A percentile compares a stretch with the other conserved stretches of the same genome.
Evolutionary conservation across 768 basidiomycete genomes (phyloP).

Genomic region (Tricholoma terreum): DNA sequence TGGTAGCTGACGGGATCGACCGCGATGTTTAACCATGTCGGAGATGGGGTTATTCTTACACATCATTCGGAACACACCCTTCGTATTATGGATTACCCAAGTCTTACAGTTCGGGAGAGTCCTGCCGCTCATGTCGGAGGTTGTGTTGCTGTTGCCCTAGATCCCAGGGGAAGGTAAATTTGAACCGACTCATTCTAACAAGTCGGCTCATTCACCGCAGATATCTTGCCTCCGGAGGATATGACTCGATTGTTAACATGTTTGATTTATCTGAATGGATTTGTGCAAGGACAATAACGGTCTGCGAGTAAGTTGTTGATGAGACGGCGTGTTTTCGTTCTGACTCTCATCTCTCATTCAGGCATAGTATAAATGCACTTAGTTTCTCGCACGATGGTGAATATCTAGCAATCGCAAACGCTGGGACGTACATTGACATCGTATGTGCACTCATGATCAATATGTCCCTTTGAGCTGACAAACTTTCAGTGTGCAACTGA

Average conservation of each 20-base stretch:
- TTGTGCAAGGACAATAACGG: constrained; percentile 68
- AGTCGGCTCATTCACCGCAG: constrained; percentile 30
- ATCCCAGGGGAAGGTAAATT: constrained; percentile 70
- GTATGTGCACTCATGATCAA: constrained; percentile 39
- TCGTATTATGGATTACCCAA: constrained; percentile 69
- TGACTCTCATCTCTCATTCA: constrained; percentile 22
- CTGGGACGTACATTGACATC: constrained; percentile 73
- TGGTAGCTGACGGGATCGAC: constrained; percentile 54
- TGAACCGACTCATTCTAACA: not conserved
- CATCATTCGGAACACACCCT: constrained; percentile 63
- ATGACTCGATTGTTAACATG: constrained; percentile 80
- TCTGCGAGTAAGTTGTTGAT: constrained; percentile 67
- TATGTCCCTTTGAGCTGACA: constrained; percentile 2
- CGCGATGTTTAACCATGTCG: constrained; percentile 72
- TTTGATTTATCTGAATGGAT: constrained; percentile 83
- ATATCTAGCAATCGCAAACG: constrained; percentile 73
- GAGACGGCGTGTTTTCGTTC: not conserved
- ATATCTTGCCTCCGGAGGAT: constrained; percentile 77
- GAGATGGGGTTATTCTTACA: constrained; percentile 67
- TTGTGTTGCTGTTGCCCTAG: constrained; percentile 71
- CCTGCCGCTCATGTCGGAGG: constrained; percentile 78
- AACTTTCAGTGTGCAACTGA: constrained; percentile 67
- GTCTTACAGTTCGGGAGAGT: constrained; percentile 53
- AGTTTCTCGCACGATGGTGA: constrained; percentile 86
- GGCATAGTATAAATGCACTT: constrained; percentile 66